Evolutionary conservation across 306 rosid genomes (phyloP).

Genomic region (Hippophae rhamnoides): DNA sequence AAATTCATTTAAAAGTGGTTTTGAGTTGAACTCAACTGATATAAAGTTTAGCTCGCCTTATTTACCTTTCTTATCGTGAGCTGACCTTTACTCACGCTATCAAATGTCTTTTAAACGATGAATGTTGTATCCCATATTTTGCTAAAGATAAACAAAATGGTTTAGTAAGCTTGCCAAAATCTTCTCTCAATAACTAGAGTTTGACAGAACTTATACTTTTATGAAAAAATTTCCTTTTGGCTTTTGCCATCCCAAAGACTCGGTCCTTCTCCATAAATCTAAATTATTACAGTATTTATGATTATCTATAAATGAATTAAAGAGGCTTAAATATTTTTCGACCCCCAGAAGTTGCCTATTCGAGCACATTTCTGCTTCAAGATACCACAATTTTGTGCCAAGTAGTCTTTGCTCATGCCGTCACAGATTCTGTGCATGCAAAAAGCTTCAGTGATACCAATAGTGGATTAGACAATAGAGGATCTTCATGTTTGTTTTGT

Average conservation of each 20-base stretch:
- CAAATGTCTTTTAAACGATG: background rate
- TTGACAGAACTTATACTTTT: background rate
- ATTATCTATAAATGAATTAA: background rate
- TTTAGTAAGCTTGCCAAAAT: background rate
- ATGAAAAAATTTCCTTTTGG: background rate
- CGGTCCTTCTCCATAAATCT: background rate
- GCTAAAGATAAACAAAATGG: background rate
- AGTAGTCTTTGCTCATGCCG: too few relatives aligned
- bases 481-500: too few relatives aligned
- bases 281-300: background rate
- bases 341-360: too few relatives aligned
- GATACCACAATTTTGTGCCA: too few relatives aligned
- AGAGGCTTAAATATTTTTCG: background rate
- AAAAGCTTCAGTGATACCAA: too few relatives aligned
- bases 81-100: background rate
- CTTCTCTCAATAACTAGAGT: background rate
- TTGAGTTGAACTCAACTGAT: too few relatives aligned
- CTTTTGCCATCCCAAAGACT: background rate
- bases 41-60: too few relatives aligned
- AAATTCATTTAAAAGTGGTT: too few relatives aligned
- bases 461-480: too few relatives aligned
- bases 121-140: background rate
- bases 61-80: background rate
- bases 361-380: too few relatives aligned
- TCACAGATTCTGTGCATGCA: too few relatives aligned